Evolutionary conservation across 2,329 filamentous ascomycete genomes (phyloP).

Genomic region (Myrmaecium sp.): DNA sequence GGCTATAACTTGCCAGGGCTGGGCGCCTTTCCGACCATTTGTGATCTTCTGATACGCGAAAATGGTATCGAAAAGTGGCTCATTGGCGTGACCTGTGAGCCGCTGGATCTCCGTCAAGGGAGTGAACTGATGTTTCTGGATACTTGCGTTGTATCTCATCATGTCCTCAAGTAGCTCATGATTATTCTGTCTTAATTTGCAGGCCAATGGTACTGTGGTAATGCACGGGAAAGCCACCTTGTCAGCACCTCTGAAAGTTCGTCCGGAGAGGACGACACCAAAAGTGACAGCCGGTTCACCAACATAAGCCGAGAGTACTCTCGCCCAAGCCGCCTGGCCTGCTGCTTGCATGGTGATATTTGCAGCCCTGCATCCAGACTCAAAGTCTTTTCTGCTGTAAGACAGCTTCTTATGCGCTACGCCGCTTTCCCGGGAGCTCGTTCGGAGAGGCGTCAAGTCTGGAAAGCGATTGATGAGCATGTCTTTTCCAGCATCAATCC

Average conservation of each 20-base stretch:
- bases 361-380: constrained; percentile 35
- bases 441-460: constrained; percentile 47
- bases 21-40: constrained; percentile 7
- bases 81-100: constrained; percentile 48
- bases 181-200: constrained; percentile 38
- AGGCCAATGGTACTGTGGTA: constrained; percentile 58
- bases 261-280: constrained; percentile 64
- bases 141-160: constrained; percentile 45
- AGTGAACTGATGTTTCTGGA: constrained; percentile 55
- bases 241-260: constrained; percentile 42
- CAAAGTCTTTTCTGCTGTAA: constrained; percentile 30
- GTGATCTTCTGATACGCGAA: constrained; percentile 61
- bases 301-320: constrained; percentile 56
- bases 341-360: constrained; percentile 62
- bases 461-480: constrained; percentile 57
- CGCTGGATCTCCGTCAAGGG: constrained; percentile 57
- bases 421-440: constrained; percentile 15
- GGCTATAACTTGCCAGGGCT: constrained; percentile 41
- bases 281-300: constrained; percentile 62
- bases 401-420: constrained; percentile 22
- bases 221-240: constrained; percentile 59
- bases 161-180: constrained; percentile 41
- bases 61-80: constrained; percentile 64
- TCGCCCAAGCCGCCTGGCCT: constrained; percentile 63
- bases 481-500: constrained; percentile 38